Percentiles rank a stretch among this genome's conserved stretches.
Conservation (phyloP, 768 basidiomycete species). For the Lactarius sp. region DNA sequence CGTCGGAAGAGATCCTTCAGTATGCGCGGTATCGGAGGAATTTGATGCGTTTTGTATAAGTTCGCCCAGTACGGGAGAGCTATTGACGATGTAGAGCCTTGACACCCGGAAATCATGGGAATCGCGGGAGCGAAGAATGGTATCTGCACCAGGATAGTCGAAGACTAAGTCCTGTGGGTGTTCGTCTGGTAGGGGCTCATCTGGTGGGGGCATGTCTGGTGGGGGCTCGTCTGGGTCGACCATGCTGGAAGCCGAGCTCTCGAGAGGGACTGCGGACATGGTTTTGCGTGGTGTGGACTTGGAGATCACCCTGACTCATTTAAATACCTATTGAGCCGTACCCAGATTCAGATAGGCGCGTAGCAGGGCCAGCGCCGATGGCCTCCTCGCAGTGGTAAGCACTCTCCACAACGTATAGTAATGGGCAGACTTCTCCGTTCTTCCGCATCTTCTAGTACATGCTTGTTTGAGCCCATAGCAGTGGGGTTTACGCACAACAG, state of each 20-base stretch:
- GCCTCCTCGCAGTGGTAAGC: too few species aligned
- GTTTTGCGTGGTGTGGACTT: neutral
- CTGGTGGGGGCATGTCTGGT: too few species aligned
- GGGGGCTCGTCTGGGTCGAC: neutral
- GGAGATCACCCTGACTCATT: neutral
- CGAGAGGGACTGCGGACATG: neutral
- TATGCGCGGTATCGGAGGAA: neutral
- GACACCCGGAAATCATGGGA: neutral
- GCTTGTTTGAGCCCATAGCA: too few species aligned
- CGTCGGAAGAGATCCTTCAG: neutral
- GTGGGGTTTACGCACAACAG: too few species aligned
- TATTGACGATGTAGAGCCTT: neutral
- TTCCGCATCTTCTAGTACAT: too few species aligned
- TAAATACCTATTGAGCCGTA: neutral
- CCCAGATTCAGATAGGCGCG: neutral
- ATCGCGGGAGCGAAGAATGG: neutral
- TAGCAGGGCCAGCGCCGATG: too few species aligned
- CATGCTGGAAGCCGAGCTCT: neutral
- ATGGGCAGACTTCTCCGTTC: too few species aligned
- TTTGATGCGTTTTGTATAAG: slow-evolving; percentile 47
- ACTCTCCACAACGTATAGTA: too few species aligned
- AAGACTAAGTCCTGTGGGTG: neutral
- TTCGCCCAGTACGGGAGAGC: neutral
- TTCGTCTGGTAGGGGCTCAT: too few species aligned
- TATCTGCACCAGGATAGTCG: neutral